A percentile compares a stretch with the other conserved stretches of the same genome.
phyloP scores from a whole-genome alignment of 2,329 filamentous ascomycete genomes.

The Neocatenulostroma microsporum region DNA sequence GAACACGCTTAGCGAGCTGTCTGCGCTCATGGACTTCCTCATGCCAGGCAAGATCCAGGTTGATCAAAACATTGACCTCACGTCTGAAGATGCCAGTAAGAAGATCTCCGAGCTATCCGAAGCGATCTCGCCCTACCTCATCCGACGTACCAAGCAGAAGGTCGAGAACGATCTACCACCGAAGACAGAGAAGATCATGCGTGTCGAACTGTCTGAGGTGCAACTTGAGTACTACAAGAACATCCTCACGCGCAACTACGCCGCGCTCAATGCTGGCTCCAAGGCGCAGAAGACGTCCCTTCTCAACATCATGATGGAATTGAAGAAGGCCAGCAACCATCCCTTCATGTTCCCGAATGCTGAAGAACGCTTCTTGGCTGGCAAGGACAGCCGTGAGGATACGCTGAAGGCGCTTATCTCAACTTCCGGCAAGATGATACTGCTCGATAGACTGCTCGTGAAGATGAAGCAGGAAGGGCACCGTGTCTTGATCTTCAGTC shows the following conservation, averaged over 20 bases:
- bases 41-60: conserved; percentile 95
- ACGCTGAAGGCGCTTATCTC: conserved; percentile 85
- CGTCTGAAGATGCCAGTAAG: conserved; percentile 84
- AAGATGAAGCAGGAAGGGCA: conserved; percentile 81
- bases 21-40: conserved; percentile 94
- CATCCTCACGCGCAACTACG: conserved; percentile 97
- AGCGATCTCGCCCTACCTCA: conserved; percentile 83
- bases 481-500: conserved; percentile 96
- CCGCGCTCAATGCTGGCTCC: conserved; percentile 95
- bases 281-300: conserved; percentile 95
- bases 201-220: conserved; percentile 98
- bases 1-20: conserved; percentile 96
- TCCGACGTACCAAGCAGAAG: conserved; percentile 93
- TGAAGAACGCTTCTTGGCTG: conserved; percentile 94
- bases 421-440: conserved; percentile 95
- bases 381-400: conserved; percentile 88
- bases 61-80: conserved; percentile 93
- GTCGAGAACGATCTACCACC: conserved; percentile 96
- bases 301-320: conserved; percentile 98
- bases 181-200: conserved; percentile 95
- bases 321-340: conserved; percentile 98
- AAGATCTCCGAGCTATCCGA: conserved; percentile 94
- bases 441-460: conserved; percentile 83
- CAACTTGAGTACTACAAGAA: conserved; percentile 99
- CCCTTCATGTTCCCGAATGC: conserved; percentile 97